Evolutionary conservation across 192 early-diverging fungal species (phyloP).

Genomic region (Umbelopsis ramanniana): DNA sequence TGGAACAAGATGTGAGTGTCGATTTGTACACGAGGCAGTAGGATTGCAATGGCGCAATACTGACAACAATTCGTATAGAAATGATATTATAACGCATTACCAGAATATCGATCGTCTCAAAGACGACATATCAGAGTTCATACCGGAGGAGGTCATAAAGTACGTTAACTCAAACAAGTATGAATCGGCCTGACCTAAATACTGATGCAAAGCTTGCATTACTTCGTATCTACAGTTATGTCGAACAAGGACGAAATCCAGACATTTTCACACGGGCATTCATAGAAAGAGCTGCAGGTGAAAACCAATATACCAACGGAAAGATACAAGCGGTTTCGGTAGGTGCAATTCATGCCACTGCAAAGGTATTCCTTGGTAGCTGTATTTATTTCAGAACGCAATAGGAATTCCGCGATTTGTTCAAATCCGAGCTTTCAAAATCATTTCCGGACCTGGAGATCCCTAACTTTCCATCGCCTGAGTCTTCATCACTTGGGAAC

Average conservation of each 20-base stretch:
- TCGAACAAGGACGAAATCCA: constrained; percentile 56
- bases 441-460: constrained; percentile 41
- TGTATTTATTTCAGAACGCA: too few species aligned
- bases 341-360: neutral
- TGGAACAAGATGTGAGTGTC: constrained; percentile 54
- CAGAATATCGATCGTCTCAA: constrained; percentile 44
- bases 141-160: constrained; percentile 60
- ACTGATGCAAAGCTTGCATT: neutral
- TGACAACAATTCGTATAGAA: constrained; percentile 24
- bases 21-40: neutral
- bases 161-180: constrained; percentile 22
- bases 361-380: too few species aligned
- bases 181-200: neutral
- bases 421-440: constrained; percentile 33
- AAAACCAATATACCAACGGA: constrained; percentile 61
- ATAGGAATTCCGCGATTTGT: constrained; percentile 36
- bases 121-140: constrained; percentile 48
- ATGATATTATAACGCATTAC: constrained; percentile 39
- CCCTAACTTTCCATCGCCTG: neutral
- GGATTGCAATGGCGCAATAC: neutral
- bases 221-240: constrained; percentile 34
- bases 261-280: constrained; percentile 59
- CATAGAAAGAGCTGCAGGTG: constrained; percentile 52
- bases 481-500: neutral
- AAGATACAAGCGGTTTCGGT: constrained; percentile 56